Evolutionary conservation across 345 rosid genomes (phyloP).

Genomic region (Litchi chinensis): DNA sequence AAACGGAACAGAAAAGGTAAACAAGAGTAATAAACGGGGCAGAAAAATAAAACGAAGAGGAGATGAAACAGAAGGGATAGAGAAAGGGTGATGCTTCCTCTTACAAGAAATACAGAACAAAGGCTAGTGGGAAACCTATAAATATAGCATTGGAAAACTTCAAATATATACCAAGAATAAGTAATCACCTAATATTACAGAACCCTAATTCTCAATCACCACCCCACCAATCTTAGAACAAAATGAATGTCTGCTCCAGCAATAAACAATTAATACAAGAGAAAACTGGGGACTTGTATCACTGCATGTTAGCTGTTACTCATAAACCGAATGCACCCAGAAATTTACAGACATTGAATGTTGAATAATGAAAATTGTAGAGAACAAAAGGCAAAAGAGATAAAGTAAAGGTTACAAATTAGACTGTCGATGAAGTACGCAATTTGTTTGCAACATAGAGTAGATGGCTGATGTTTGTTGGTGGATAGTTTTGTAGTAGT

Average conservation of each 20-base stretch:
- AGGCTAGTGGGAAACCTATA: not conserved
- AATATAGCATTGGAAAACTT: not conserved
- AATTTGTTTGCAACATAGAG: conserved; percentile 92
- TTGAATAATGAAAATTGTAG: not conserved
- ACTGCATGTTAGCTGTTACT: conserved; percentile 20
- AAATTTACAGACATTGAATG: conserved; percentile 23
- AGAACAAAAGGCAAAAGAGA: not conserved
- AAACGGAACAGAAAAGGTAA: too few species aligned
- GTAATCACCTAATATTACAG: not conserved
- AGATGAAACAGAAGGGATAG: too few species aligned
- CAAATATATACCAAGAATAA: not conserved
- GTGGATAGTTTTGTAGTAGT: conserved; percentile 80
- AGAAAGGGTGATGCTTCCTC: too few species aligned
- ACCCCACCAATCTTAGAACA: not conserved
- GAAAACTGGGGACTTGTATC: not conserved
- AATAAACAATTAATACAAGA: not conserved
- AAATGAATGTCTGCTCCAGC: not conserved
- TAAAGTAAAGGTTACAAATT: not conserved
- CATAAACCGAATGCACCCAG: conserved; percentile 28
- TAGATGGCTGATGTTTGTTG: conserved; percentile 79
- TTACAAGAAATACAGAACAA: not conserved
- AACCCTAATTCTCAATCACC: not conserved
- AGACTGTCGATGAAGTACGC: conserved; percentile 46
- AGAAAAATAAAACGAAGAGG: too few species aligned
- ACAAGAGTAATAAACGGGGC: too few species aligned